phyloP scores from a whole-genome alignment of 1,284 basidiomycete species.

The Paramarasmius palmivorus region DNA sequence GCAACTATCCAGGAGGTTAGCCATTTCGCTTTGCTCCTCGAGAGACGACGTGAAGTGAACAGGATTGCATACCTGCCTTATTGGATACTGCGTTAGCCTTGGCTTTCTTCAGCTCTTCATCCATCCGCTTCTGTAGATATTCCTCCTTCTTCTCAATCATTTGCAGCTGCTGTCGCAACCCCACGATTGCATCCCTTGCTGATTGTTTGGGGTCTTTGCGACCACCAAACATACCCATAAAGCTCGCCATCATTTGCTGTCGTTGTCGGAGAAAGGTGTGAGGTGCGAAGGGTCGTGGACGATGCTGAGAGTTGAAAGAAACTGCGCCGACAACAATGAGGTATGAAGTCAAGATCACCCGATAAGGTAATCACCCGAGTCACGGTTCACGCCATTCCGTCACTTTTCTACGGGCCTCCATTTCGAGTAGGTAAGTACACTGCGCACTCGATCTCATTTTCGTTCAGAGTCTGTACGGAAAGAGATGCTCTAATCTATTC shows the following conservation, averaged over 20 bases:
- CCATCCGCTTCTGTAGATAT: constrained; percentile 94
- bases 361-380: constrained; percentile 19
- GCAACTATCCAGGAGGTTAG: constrained; percentile 54
- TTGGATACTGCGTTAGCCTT: constrained; percentile 92
- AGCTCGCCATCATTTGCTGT: constrained; percentile 72
- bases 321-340: not conserved
- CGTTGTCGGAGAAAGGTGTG: not conserved
- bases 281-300: not conserved
- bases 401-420: not conserved
- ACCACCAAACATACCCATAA: constrained; percentile 85
- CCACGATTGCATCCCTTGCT: constrained; percentile 86
- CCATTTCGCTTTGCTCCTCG: not conserved
- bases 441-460: too few species aligned
- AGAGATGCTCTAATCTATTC: too few species aligned
- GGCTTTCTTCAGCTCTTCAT: constrained; percentile 92
- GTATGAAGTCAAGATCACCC: constrained; percentile 16
- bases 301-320: not conserved
- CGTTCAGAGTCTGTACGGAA: too few species aligned
- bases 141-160: constrained; percentile 99
- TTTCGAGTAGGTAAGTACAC: too few species aligned
- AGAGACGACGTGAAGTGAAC: not conserved
- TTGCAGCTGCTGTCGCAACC: constrained; percentile 84
- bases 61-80: constrained; percentile 74
- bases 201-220: constrained; percentile 78
- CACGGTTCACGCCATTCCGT: not conserved